These are phyloP conservation scores for Mallotus nudiflorus DNA, from an alignment of 345 rosid species.

Conservation along the genomic window DNA sequence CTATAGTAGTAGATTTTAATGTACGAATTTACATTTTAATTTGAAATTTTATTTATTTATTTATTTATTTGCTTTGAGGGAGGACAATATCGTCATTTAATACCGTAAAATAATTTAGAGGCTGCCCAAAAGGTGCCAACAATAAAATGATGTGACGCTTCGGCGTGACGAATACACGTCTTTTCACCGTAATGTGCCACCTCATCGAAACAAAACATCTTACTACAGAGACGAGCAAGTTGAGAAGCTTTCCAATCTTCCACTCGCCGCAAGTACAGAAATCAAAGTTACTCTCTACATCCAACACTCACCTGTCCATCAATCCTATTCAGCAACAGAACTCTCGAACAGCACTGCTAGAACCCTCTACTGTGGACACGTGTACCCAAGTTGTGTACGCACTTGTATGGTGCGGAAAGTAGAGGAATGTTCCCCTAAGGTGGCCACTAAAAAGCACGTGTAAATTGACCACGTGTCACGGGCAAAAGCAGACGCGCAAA, in stretches of 20 bases:
- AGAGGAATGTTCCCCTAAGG: neutral
- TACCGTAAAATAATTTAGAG: too few relatives aligned
- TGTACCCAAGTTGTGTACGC: neutral
- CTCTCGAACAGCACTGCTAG: neutral
- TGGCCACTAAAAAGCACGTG: neutral
- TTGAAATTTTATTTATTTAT: too few relatives aligned
- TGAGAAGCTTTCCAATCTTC: neutral
- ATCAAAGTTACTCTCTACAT: neutral
- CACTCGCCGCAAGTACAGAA: neutral
- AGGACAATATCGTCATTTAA: neutral
- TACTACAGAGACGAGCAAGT: neutral
- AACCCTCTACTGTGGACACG: neutral
- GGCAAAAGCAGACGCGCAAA: neutral
- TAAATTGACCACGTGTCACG: neutral
- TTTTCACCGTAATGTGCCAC: neutral
- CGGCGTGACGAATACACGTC: slow-evolving; percentile 6
- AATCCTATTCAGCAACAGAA: neutral
- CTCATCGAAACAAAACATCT: neutral
- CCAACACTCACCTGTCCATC: neutral
- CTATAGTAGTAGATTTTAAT: too few relatives aligned
- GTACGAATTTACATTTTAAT: too few relatives aligned
- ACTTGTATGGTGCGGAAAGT: neutral
- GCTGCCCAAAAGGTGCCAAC: too few relatives aligned
- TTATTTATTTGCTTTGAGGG: too few relatives aligned
- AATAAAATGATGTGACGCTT: slow-evolving; percentile 2